Percentiles rank a stretch among this genome's conserved stretches.
These are phyloP conservation scores for Suillus bovinus DNA, from an alignment of 768 basidiomycete species.

Conservation along the genomic window DNA sequence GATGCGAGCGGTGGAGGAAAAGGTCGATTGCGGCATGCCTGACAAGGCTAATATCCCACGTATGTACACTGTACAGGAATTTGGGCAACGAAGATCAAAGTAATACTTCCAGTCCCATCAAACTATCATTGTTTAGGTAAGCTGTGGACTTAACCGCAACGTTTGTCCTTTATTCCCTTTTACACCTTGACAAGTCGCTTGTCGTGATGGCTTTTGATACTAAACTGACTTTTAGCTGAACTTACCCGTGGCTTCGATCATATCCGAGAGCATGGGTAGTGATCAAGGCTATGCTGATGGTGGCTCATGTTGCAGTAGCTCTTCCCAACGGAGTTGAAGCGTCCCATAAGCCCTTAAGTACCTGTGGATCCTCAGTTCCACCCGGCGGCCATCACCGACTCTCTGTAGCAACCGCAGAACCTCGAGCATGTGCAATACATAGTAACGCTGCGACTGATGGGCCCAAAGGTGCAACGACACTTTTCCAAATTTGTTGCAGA, in stretches of 20 bases:
- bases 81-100: constrained; percentile 35
- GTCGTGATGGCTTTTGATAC: neutral
- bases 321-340: neutral
- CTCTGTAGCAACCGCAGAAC: constrained; percentile 1
- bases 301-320: neutral
- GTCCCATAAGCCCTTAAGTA: neutral
- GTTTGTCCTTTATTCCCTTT: constrained; percentile 5
- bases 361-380: constrained; percentile 1
- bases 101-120: constrained; percentile 29
- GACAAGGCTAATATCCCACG: constrained; percentile 33
- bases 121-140: constrained; percentile 16
- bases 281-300: neutral
- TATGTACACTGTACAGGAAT: constrained; percentile 28
- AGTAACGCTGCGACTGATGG: neutral
- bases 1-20: constrained; percentile 20
- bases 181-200: neutral
- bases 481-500: neutral
- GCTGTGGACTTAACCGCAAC: no score
- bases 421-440: neutral
- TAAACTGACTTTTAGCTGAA: neutral
- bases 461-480: neutral
- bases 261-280: neutral
- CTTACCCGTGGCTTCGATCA: neutral
- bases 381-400: neutral
- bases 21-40: constrained; percentile 32